Base-by-base conservation (phyloP, 352 stramenopile species). In the Phytopythium aichiense region DNA sequence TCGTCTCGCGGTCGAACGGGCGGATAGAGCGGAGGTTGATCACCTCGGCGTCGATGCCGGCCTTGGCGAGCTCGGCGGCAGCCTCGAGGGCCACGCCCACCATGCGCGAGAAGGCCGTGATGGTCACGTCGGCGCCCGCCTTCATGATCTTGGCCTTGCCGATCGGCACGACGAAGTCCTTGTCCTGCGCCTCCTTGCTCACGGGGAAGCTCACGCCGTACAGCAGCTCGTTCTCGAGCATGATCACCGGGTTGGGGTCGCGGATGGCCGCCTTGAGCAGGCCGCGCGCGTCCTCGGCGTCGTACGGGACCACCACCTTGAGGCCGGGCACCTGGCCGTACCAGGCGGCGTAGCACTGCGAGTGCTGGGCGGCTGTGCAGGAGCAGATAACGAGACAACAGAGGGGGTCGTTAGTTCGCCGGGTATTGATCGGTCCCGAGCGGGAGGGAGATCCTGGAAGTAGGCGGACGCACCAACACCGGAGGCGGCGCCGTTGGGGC, bases 91-190 rank as follows among this genome's bases (percentile, higher is more conserved):
- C 91, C 57, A 96, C 76, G 16, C 96, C 97, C 46, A 99, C 97
- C 81, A 96, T 95, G 72, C 97, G 97, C 51, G 92, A 98, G 74
- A 99, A 99, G 28, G 97, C 89, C 42, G 99, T 94, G 52, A 99
- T 96, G 18, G 98, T 99, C 55, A 99, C 93, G 82, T 99, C 97
- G 52, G 87, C 95, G 68, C 98, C 98, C 5, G 68, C 63, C 83
- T 93, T 92, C 87, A 99, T 98, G 72, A 99, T 97, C 84, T 99
- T 99, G 67, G 97, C 97, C 88, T 99, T 99, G 63, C 98, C 98
- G 66, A 99, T 98, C 25, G 96, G 92, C 28, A 99, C 87, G 22
- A 99, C 73, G 69, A 98, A 99, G 80, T 99, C 98, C 65, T 97
- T 97, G 49, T 78, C 74, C 81, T 99, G 91, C 13, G 93, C 97